Base-by-base conservation (phyloP, 495 filamentous ascomycete species). In the Aspergillus wentii region DNA sequence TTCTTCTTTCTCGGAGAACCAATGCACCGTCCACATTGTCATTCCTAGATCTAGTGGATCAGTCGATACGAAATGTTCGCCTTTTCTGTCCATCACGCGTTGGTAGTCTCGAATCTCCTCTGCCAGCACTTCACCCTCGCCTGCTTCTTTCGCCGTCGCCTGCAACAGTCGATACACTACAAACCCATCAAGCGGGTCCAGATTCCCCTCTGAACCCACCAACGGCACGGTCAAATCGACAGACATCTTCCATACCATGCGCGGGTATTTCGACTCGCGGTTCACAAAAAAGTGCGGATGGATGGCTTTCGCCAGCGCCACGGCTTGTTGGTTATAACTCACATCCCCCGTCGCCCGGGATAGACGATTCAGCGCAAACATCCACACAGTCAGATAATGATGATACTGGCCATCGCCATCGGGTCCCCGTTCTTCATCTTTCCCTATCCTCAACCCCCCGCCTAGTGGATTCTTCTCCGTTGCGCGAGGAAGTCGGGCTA, bases 341-440 rank as follows among this genome's bases (percentile, higher is more conserved):
- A 49, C 34, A 22, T 82, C 69, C 0, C 63, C 61, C 3, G 68
- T 69, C 9, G 75, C 80, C 8, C 72, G 30, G 0, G 72, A 57
- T 26, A 82, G 61, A 4, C 80, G 67, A 53, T 83, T 82, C 3
- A 84, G 58, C 0, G 78, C 80, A 45, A 83, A 85, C 79, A 83
- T 82, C 80, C 80, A 85, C 2, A 85, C 46, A 0, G 79, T 83
- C 8, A 84, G 56, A 47, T 82, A 85, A 42, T 84, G 80, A 38
- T 83, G 78, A 33, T 84, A 84, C 49, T 82, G 78, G 3, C 80
- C 80, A 51, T 84, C 81, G 13, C 69, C 61, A 33, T 84, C 80
- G 1, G 60, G 43, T 1, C 78, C 80, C 9, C 34, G 34, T 0
- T 57, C 75, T 17, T 71, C 60, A 5, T 62, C 37, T 53, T 83